These are phyloP conservation scores for Triglochin maritima DNA, from an alignment of 106 monocot species.

Conservation along the genomic window DNA sequence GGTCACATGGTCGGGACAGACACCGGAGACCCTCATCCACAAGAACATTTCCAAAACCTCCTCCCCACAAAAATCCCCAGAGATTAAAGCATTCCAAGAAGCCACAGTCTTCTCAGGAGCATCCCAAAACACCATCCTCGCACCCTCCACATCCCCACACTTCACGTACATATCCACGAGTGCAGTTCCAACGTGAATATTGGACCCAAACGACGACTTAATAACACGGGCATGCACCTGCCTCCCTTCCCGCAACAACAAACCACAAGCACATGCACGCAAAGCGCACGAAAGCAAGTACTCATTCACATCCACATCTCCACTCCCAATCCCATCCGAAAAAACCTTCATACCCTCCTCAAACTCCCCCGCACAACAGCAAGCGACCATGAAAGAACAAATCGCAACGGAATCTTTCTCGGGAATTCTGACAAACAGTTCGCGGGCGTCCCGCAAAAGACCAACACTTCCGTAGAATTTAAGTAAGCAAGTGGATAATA, in stretches of 20 bases:
- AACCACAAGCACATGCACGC: slow-evolving; percentile 20
- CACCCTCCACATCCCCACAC: slow-evolving; percentile 27
- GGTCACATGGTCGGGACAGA: slow-evolving; percentile 31
- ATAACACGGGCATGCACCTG: slow-evolving; percentile 34
- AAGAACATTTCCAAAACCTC: slow-evolving; percentile 25
- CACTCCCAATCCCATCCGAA: slow-evolving; percentile 16
- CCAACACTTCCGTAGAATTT: slow-evolving; percentile 11
- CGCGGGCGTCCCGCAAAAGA: slow-evolving; percentile 2
- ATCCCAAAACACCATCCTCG: slow-evolving; percentile 21
- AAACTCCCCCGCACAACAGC: slow-evolving; percentile 4
- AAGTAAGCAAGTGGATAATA: slow-evolving; percentile 21
- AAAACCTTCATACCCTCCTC: slow-evolving; percentile 20
- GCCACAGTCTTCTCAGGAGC: slow-evolving; percentile 28
- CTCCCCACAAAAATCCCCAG: slow-evolving; percentile 18
- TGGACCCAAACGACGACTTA: slow-evolving; percentile 28
- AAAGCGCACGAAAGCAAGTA: slow-evolving; percentile 34
- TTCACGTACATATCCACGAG: slow-evolving; percentile 49
- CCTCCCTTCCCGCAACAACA: slow-evolving; percentile 9
- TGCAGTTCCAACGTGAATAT: slow-evolving; percentile 39
- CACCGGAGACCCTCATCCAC: slow-evolving; percentile 21
- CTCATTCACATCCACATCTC: slow-evolving; percentile 12
- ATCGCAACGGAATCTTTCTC: slow-evolving; percentile 30
- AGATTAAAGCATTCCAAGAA: slow-evolving; percentile 46
- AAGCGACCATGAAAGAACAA: slow-evolving; percentile 31
- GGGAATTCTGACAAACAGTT: slow-evolving; percentile 36